These are phyloP conservation scores for Vigna reflexopilosa DNA, from an alignment of 306 rosid species.

Conservation along the genomic window DNA sequence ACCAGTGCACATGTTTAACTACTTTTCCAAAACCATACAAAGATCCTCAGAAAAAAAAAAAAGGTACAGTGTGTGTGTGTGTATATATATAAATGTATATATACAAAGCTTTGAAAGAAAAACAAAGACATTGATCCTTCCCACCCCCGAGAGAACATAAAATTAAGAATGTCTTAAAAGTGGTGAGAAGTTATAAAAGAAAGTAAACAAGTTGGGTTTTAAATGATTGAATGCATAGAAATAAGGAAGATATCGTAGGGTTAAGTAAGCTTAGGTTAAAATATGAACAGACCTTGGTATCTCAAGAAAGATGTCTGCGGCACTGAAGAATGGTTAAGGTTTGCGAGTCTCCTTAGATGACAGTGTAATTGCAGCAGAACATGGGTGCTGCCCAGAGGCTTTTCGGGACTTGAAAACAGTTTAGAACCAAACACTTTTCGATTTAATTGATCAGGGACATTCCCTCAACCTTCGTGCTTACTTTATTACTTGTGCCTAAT, in stretches of 20 bases:
- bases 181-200: slow-evolving; percentile 24
- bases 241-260: not conserved
- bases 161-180: slow-evolving; percentile 36
- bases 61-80: too few relatives aligned
- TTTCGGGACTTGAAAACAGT: slow-evolving; percentile 45
- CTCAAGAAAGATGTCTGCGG: slow-evolving; percentile 38
- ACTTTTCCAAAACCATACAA: slow-evolving; percentile 40
- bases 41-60: not conserved
- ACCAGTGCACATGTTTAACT: slow-evolving; percentile 70
- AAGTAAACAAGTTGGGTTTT: slow-evolving; percentile 29
- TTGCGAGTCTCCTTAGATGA: slow-evolving; percentile 10
- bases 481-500: slow-evolving; percentile 34
- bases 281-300: slow-evolving; percentile 31
- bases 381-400: slow-evolving; percentile 23
- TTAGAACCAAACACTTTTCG: slow-evolving; percentile 20
- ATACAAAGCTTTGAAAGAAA: not conserved
- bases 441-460: slow-evolving; percentile 28
- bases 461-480: slow-evolving; percentile 24
- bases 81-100: too few relatives aligned
- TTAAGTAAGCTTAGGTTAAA: not conserved
- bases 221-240: slow-evolving; percentile 44
- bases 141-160: slow-evolving; percentile 18
- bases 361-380: slow-evolving; percentile 41
- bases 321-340: slow-evolving; percentile 22
- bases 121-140: slow-evolving; percentile 32